These are phyloP conservation scores for Gigaspora rosea DNA, from an alignment of 192 early-diverging fungal species.

Conservation along the genomic window DNA sequence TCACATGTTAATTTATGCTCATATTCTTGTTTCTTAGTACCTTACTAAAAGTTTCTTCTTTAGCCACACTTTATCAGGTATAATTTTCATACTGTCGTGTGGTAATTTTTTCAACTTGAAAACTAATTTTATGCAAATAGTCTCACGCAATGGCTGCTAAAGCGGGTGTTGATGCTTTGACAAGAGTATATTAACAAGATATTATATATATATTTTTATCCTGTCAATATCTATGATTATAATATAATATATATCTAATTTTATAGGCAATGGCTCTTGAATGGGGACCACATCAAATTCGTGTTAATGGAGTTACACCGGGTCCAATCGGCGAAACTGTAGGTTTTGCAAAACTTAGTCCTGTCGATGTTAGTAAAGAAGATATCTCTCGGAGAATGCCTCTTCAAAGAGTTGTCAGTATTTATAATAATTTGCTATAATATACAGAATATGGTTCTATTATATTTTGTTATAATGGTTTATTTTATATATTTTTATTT, in stretches of 20 bases:
- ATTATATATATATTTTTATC: not conserved
- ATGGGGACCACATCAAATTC: slow-evolving; percentile 71
- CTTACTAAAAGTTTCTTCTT: no score
- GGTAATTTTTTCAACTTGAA: not conserved
- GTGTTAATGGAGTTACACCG: slow-evolving; percentile 69
- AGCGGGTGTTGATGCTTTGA: slow-evolving; percentile 62
- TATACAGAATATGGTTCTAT: not conserved
- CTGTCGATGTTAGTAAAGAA: slow-evolving; percentile 23
- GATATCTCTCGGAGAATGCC: not conserved
- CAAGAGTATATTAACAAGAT: not conserved
- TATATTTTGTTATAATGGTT: not conserved
- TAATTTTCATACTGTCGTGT: not conserved
- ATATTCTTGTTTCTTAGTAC: no score
- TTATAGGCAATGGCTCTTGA: slow-evolving; percentile 55
- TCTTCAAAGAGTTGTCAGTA: slow-evolving; percentile 21
- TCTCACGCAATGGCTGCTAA: slow-evolving; percentile 61
- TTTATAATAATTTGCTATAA: not conserved
- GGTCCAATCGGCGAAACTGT: slow-evolving; percentile 56
- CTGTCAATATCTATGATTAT: not conserved
- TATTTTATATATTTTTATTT: not conserved
- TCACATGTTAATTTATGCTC: no score
- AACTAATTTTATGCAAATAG: slow-evolving; percentile 35
- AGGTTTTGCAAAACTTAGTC: slow-evolving; percentile 43
- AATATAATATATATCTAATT: slow-evolving; percentile 28
- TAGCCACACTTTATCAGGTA: slow-evolving; percentile 36